Evolutionary conservation across 805 yeast species (phyloP), one percentile per base, ranked within the genome.

Genomic region (Saturnispora bothae): DNA sequence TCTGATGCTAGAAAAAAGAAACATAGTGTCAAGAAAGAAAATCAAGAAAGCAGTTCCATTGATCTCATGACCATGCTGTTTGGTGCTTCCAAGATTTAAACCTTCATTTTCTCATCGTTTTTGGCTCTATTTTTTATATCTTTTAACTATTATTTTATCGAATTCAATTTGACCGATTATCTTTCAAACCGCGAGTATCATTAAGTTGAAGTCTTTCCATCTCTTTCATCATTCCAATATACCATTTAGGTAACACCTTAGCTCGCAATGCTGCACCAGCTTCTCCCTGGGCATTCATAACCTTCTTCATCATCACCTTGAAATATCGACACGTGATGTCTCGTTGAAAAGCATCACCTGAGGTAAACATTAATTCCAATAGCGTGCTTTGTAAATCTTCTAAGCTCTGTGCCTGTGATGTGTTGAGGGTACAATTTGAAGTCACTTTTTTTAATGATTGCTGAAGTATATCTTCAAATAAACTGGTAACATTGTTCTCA

Each of bases 391-490:
- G 66, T 45, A 65, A 62, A 4, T 56, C 47, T 1, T 60, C 68
- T 25, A 68, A 43, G 25, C 47, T 47, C 38, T 66, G 77, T 50
- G 72, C 71, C 50, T 73, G 73, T 42, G 69, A 60, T 14, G 77
- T 71, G 41, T 75, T 65, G 50, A 73, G 61, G 50, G 65, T 73
- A 53, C 69, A 68, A 49, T 66, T 68, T 38, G 65, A 52, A 42
- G 65, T 60, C 43, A 72, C 64, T 47, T 66, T 65, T 40, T 56
- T 57, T 44, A 67, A 64, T 1, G 67, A 60, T 41, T 64, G 69
- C 38, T 65, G 63, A 10, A 66, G 41, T 10, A 67, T 59, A 21
- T 62, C 51, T 33, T 53, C 57, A 21, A 37, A 31, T n/a, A 37
- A 66, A 45, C 19, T 64, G 63, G 31, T 28, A 8, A 37, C 33